A percentile compares a stretch with the other conserved stretches of the same genome.
These are phyloP conservation scores for Tetrapisispora taiwanensis DNA, from an alignment of 805 yeast species.

Conservation along the genomic window DNA sequence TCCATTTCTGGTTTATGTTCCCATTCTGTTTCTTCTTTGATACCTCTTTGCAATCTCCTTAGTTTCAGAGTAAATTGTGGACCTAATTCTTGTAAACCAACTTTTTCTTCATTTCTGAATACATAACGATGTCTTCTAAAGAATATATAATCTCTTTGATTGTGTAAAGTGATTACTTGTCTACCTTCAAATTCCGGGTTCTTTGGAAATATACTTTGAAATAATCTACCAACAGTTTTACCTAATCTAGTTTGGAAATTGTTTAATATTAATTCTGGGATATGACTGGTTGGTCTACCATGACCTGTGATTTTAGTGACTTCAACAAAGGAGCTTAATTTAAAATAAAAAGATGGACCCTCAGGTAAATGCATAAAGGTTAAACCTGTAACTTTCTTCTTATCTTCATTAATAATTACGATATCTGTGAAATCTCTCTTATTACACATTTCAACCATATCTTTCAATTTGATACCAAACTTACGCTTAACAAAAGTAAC, in stretches of 20 bases:
- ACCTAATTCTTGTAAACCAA: conserved; percentile 91
- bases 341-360: conserved; percentile 92
- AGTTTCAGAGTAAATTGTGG: conserved; percentile 90
- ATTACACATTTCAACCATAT: conserved; percentile 73
- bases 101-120: conserved; percentile 81
- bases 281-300: conserved; percentile 81
- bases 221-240: conserved; percentile 82
- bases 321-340: conserved; percentile 65
- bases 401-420: conserved; percentile 86
- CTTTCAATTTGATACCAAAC: conserved; percentile 71
- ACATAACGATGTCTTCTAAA: conserved; percentile 92
- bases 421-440: conserved; percentile 83
- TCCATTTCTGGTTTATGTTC: conserved; percentile 96
- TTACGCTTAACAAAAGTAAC: conserved; percentile 81
- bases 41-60: conserved; percentile 83
- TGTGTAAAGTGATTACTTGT: conserved; percentile 90
- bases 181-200: conserved; percentile 91
- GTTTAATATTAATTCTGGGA: conserved; percentile 85
- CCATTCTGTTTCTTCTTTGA: conserved; percentile 90
- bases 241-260: conserved; percentile 91
- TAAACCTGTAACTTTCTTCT: conserved; percentile 81
- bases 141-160: conserved; percentile 90
- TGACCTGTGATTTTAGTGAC: conserved; percentile 75
- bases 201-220: conserved; percentile 87
- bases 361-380: conserved; percentile 89